Conservation (phyloP, 2,329 filamentous ascomycete genomes). For the Aspergillus sp. region DNA sequence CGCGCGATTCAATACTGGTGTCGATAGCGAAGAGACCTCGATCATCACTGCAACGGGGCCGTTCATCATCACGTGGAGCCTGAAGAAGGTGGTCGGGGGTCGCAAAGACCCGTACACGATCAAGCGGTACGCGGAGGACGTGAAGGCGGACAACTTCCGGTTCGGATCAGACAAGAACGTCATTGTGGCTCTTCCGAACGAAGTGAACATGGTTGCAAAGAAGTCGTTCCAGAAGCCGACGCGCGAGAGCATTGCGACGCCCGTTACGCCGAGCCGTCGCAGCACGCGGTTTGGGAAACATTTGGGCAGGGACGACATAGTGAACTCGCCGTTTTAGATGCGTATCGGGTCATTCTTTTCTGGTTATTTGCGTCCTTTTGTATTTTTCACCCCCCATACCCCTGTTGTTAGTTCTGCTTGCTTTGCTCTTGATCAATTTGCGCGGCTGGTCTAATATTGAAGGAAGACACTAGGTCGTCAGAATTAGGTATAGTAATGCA, state of each 20-base stretch:
- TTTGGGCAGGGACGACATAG: constrained; percentile 73
- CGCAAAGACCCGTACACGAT: constrained; percentile 87
- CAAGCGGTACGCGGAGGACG: constrained; percentile 89
- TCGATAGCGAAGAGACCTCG: constrained; percentile 72
- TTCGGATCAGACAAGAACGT: constrained; percentile 97
- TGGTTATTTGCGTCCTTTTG: constrained; percentile 5
- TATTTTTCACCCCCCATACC: constrained; percentile 18
- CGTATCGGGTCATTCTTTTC: constrained; percentile 5
- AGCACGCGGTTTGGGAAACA: constrained; percentile 25
- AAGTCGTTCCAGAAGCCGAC: constrained; percentile 78
- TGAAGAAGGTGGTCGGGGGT: constrained; percentile 78
- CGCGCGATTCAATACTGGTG: constrained; percentile 86
- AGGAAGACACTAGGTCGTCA: too few species aligned
- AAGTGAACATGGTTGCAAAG: constrained; percentile 95
- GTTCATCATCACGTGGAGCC: constrained; percentile 91
- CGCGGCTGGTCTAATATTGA: constrained; percentile 1
- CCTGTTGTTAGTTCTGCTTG: constrained; percentile 12
- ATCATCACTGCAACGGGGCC: constrained; percentile 96
- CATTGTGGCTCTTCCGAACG: constrained; percentile 90
- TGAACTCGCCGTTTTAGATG: constrained; percentile 57
- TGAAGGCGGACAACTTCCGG: constrained; percentile 98
- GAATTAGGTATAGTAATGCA: too few species aligned
- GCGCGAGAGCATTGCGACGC: constrained; percentile 76
- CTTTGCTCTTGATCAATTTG: constrained; percentile 2
- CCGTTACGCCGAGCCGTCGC: constrained; percentile 39